Base-by-base conservation (phyloP, 2,329 filamentous ascomycete genomes). In the Trichoderma brevicompactum region DNA sequence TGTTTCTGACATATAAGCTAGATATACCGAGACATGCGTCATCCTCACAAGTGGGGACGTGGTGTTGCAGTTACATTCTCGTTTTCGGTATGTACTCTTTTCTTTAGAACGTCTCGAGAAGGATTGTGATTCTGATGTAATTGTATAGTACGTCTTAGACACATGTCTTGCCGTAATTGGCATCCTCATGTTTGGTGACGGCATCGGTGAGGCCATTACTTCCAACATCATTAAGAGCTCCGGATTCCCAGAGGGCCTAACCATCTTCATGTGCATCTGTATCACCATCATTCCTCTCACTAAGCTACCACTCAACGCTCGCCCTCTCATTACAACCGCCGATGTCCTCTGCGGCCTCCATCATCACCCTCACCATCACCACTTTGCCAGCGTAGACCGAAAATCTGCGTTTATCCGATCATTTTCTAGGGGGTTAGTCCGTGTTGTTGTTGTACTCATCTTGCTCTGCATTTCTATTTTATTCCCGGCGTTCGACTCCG, bases 271-370 rank as follows among this genome's bases (percentile, higher is more conserved):
- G 76, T 92, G 92, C 69, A 81, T 92, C 68, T 94, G 94, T 76
- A 91, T 98, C 70, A 90, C 90, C 73, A 93, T 97, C 74, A 97
- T 98, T 69, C 95, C 94, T 0, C 81, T 99, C 59, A 97, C 94
- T 41, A 99, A 99, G 78, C 88, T 97, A n/a, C 93, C 94, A 0
- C 82, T 97, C 41, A 96, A 94, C 75, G 90, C 91, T 8, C 89
- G 94, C 2, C 95, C 94, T 10, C 94, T 98, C 70, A 86, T 97
- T 69, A 89, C 89, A 38, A 97, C 93, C 0, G 78, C 92, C 60
- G 95, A 98, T 79, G 87, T 95, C 55, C 79, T 97, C 65, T 84
- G 87, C 67, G 92, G 93, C 52, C 83, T 97, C 49, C 88, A 91
- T 50, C 69, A 80, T 17, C 53, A 36, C 3, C 54, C 50, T 8